Conservation (phyloP, 768 basidiomycete species). For the Hericium erinaceus region DNA sequence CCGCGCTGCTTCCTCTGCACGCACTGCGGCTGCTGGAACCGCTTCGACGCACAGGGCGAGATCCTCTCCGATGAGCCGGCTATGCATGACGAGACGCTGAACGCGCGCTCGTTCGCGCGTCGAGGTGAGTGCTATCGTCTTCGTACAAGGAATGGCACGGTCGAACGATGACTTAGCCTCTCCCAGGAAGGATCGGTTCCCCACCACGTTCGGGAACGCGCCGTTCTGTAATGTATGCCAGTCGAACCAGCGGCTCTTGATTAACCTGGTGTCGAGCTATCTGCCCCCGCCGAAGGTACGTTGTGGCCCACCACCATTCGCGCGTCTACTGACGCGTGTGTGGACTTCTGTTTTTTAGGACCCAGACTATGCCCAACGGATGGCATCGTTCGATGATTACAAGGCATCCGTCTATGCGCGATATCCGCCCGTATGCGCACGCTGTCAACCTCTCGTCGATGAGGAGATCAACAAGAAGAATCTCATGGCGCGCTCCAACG, state of each 20-base stretch:
- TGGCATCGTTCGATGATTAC: conserved; percentile 62
- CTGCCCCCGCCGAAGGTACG: conserved; percentile 50
- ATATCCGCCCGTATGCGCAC: conserved; percentile 80
- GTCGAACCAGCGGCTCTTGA: conserved; percentile 84
- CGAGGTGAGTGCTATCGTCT: conserved; percentile 41
- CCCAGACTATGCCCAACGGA: conserved; percentile 57
- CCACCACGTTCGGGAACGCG: conserved; percentile 45
- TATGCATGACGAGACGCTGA: conserved; percentile 75
- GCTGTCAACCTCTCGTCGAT: conserved; percentile 72
- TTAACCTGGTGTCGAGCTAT: conserved; percentile 85
- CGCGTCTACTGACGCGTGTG: conserved; percentile 35
- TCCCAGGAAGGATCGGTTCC: conserved; percentile 60
- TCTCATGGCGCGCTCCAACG: conserved; percentile 71
- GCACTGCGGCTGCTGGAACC: conserved; percentile 66
- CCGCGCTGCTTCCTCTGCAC: conserved; percentile 55
- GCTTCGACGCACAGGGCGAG: conserved; percentile 60
- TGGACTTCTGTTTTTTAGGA: conserved; percentile 36
- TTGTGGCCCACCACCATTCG: neutral
- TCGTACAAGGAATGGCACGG: neutral
- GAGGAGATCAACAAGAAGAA: conserved; percentile 73
- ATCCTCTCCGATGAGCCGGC: conserved; percentile 82
- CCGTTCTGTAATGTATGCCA: conserved; percentile 84
- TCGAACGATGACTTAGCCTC: conserved; percentile 36
- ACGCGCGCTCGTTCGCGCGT: conserved; percentile 57
- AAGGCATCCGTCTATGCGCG: conserved; percentile 64